Percentiles rank a stretch among this genome's conserved stretches.
phyloP scores from a whole-genome alignment of 2,329 filamentous ascomycete genomes.

The Boeremia exigua region DNA sequence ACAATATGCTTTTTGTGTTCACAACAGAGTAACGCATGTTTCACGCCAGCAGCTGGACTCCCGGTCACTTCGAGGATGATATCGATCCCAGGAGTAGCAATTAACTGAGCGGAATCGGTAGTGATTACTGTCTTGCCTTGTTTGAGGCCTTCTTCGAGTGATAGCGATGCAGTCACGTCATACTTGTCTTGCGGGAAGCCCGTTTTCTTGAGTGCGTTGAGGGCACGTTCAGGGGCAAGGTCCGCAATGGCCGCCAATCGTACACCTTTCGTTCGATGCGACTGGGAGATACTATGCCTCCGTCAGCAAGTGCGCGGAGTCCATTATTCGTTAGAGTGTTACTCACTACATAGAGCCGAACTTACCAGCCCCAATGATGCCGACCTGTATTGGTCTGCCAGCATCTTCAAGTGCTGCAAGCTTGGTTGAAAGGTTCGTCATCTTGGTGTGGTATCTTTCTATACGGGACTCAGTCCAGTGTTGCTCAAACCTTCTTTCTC shows the following conservation, averaged over 20 bases:
- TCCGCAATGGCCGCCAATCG: slow-evolving; percentile 54
- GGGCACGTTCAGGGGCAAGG: slow-evolving; percentile 50
- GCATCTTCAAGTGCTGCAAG: slow-evolving; percentile 19
- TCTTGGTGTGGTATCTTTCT: slow-evolving; percentile 1
- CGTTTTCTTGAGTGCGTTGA: slow-evolving; percentile 51
- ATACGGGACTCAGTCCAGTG: not conserved
- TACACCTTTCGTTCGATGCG: slow-evolving; percentile 52
- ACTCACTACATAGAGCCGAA: slow-evolving; percentile 55
- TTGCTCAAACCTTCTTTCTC: not conserved
- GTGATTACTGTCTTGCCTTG: slow-evolving; percentile 52
- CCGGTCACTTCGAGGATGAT: slow-evolving; percentile 55
- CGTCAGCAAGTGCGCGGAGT: not conserved
- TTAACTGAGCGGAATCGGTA: slow-evolving; percentile 52
- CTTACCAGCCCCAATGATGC: slow-evolving; percentile 56
- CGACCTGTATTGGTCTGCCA: slow-evolving; percentile 39
- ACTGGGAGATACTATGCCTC: slow-evolving; percentile 50
- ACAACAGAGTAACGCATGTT: slow-evolving; percentile 52
- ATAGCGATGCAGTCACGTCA: slow-evolving; percentile 41
- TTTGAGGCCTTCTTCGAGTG: slow-evolving; percentile 46
- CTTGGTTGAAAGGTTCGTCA: slow-evolving; percentile 25
- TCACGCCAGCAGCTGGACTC: slow-evolving; percentile 53
- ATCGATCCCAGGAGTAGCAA: slow-evolving; percentile 53
- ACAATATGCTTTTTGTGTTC: slow-evolving; percentile 58
- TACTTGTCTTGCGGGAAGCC: slow-evolving; percentile 51
- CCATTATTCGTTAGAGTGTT: too few relatives aligned